phyloP scores from a whole-genome alignment of 2,329 filamentous ascomycete genomes.

The Neopestalotiopsis sp. region DNA sequence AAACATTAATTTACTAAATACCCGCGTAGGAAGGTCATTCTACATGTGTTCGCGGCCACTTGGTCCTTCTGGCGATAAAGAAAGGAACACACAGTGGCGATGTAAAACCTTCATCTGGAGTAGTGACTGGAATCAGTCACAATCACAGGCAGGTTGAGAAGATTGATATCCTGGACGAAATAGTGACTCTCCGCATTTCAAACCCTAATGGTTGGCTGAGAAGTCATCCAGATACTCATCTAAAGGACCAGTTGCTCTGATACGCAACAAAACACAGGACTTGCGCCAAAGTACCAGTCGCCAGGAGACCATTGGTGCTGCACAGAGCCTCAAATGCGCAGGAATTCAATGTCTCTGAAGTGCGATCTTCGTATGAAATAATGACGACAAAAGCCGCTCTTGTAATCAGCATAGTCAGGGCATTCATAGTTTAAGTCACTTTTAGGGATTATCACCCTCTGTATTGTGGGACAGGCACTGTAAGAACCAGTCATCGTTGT shows the following conservation, averaged over 20 bases:
- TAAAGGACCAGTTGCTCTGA: neutral
- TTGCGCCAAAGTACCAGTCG: neutral
- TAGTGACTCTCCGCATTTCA: neutral
- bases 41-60: conserved; percentile 74
- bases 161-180: no score
- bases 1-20: neutral
- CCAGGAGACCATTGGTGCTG: neutral
- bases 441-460: no score
- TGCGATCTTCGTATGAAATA: neutral
- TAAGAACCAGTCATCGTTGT: no score
- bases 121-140: conserved; percentile 57
- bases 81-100: conserved; percentile 83
- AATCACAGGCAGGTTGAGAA: conserved; percentile 20
- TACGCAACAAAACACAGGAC: neutral
- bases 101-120: conserved; percentile 84
- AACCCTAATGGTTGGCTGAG: neutral
- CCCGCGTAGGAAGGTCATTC: conserved; percentile 59
- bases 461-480: no score
- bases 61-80: conserved; percentile 84
- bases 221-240: neutral
- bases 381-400: neutral
- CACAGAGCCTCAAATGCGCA: neutral
- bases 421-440: no score
- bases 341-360: neutral
- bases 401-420: no score